These are phyloP conservation scores for Boletus eberwhitei DNA, from an alignment of 768 basidiomycete species.

Conservation along the genomic window DNA sequence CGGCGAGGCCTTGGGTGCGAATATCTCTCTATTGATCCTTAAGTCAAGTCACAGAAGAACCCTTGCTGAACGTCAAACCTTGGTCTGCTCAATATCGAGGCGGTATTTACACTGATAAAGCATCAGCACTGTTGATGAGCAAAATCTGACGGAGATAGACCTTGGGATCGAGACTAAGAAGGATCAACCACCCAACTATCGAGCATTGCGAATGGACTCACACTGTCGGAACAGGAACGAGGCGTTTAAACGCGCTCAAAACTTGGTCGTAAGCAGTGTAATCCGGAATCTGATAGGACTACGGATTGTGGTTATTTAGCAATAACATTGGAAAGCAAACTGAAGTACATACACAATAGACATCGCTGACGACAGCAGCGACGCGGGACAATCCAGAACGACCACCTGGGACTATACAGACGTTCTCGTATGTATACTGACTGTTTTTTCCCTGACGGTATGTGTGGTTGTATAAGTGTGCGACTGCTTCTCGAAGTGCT, in stretches of 20 bases:
- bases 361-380: slow-evolving; percentile 88
- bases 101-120: slow-evolving; percentile 57
- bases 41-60: not conserved
- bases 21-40: slow-evolving; percentile 61
- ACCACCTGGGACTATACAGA: slow-evolving; percentile 93
- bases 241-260: slow-evolving; percentile 79
- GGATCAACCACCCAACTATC: not conserved
- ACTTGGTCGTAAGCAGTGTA: slow-evolving; percentile 89
- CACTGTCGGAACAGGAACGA: slow-evolving; percentile 90
- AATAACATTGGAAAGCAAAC: not conserved
- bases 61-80: slow-evolving; percentile 38
- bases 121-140: slow-evolving; percentile 3
- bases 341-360: slow-evolving; percentile 59
- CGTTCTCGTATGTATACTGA: slow-evolving; percentile 89
- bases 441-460: slow-evolving; percentile 80
- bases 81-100: slow-evolving; percentile 76
- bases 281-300: slow-evolving; percentile 90
- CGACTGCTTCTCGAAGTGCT: slow-evolving; percentile 88
- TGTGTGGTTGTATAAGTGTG: slow-evolving; percentile 82
- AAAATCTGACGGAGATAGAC: slow-evolving; percentile 20
- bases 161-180: slow-evolving; percentile 44
- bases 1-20: slow-evolving; percentile 74
- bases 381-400: slow-evolving; percentile 86
- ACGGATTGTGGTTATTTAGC: not conserved
- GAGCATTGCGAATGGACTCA: slow-evolving; percentile 36